Evolutionary conservation across 2,329 filamentous ascomycete species (phyloP), one percentile per base, ranked within the genome.

Genomic region (Zasmidium angulare): DNA sequence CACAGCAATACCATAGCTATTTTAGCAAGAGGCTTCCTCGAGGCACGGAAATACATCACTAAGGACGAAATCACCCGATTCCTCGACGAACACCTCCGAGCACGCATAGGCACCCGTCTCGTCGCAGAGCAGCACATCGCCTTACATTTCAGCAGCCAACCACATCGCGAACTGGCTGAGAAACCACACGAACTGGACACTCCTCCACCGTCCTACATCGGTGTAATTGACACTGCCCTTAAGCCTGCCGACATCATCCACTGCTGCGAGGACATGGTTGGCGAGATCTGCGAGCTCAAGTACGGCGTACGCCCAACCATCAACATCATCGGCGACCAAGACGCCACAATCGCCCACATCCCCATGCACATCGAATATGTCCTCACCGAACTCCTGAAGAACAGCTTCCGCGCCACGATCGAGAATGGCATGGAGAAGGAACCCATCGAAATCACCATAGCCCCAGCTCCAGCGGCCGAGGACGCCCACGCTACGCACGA

Each of bases 281-380:
- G 90, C 43, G 95, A 98, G 71, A 96, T 98, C 62, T 98, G 93
- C 78, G 95, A 98, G 79, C 83, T 97, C 36, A 93, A 95, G 63
- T 99, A 99, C 71, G 95, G 95, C 53, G 86, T 96, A 1, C 86
- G 95, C 0, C 95, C 95, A 0, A 84, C 82, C 1, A 83, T 96
- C 69, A 78, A 88, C 50, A 89, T 99, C 69, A 89, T 93, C 66
- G 95, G 95, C 64, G 89, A 96, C 72, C 87, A 89, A 0, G 87
- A 89, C 53, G 91, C 93, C n/a, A 88, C 87, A 0, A 96, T 99
- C 71, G 92, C 93, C 20, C 95, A 96, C 71, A 88, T 99, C 9
- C 95, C 95, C 14, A 95, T 96, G 74, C 95, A 99, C 75, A 84
- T 99, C 22, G 93, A 98, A 76, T 99, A 99, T 75, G 97, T 99